Evolutionary conservation across 1,139 yeast genomes (phyloP).

Genomic region (Nakaseomyces delphensis): DNA sequence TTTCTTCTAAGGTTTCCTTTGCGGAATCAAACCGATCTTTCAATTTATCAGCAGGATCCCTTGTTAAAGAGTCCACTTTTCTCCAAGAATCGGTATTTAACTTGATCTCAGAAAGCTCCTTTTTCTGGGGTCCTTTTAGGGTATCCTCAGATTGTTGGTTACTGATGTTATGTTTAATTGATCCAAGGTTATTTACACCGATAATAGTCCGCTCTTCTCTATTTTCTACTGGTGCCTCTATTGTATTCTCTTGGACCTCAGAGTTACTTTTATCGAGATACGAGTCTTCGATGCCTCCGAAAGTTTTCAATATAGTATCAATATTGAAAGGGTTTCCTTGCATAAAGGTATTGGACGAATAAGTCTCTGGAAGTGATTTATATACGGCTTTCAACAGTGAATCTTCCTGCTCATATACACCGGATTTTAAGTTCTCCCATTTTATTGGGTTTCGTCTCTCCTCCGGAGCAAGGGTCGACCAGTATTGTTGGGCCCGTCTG

Average conservation of each 20-base stretch:
- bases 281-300: neutral
- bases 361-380: constrained; percentile 14
- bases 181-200: neutral
- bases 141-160: neutral
- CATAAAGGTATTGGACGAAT: neutral
- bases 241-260: neutral
- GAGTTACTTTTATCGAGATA: neutral
- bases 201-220: neutral
- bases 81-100: neutral
- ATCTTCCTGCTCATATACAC: constrained; percentile 25
- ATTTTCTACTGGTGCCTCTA: neutral
- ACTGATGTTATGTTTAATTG: neutral
- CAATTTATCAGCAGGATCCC: neutral
- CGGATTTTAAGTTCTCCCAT: constrained; percentile 24
- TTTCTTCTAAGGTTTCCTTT: constrained; percentile 2
- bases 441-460: constrained; percentile 22
- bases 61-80: neutral
- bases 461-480: constrained; percentile 21
- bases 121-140: neutral
- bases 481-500: constrained; percentile 21
- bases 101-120: neutral
- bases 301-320: constrained; percentile 4
- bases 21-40: constrained; percentile 1
- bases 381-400: constrained; percentile 23
- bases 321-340: constrained; percentile 3